A percentile compares a stretch with the other conserved stretches of the same genome.
These are phyloP conservation scores for Rutstroemia sp. DNA, from an alignment of 2,329 filamentous ascomycete genomes.

Conservation along the genomic window DNA sequence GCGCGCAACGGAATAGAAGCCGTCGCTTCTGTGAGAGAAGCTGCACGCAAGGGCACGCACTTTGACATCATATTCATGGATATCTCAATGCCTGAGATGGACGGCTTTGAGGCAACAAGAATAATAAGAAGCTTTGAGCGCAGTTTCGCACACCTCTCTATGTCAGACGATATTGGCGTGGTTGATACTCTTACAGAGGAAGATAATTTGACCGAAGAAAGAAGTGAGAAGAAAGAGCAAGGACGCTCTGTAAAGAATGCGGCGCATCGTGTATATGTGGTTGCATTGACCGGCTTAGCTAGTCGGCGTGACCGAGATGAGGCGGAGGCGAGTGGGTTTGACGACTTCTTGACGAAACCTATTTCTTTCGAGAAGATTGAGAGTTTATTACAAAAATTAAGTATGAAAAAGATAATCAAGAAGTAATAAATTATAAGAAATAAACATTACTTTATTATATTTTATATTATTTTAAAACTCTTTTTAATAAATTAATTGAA, in stretches of 20 bases:
- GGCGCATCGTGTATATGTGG: conserved; percentile 33
- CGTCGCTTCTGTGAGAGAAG: conserved; percentile 28
- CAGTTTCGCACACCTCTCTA: too few species aligned
- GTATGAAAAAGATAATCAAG: conserved; percentile 6
- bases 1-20: conserved; percentile 38
- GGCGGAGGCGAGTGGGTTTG: conserved; percentile 44
- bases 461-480: too few species aligned
- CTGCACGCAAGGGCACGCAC: conserved; percentile 13
- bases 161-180: too few species aligned
- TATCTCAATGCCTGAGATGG: conserved; percentile 48
- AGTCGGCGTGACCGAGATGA: conserved; percentile 40
- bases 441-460: too few species aligned
- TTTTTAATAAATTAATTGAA: too few species aligned
- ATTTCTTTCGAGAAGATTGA: conserved; percentile 28
- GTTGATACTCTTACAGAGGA: too few species aligned
- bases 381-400: conserved; percentile 14
- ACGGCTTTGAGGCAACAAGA: conserved; percentile 40
- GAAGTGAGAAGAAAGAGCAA: background rate
- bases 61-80: conserved; percentile 42
- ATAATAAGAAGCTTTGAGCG: conserved; percentile 33
- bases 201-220: background rate
- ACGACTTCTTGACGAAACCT: conserved; percentile 47
- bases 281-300: conserved; percentile 45
- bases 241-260: background rate
- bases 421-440: too few species aligned